Conservation (phyloP, 192 early-diverging fungal species). For the Pilobolus umbonatus region DNA sequence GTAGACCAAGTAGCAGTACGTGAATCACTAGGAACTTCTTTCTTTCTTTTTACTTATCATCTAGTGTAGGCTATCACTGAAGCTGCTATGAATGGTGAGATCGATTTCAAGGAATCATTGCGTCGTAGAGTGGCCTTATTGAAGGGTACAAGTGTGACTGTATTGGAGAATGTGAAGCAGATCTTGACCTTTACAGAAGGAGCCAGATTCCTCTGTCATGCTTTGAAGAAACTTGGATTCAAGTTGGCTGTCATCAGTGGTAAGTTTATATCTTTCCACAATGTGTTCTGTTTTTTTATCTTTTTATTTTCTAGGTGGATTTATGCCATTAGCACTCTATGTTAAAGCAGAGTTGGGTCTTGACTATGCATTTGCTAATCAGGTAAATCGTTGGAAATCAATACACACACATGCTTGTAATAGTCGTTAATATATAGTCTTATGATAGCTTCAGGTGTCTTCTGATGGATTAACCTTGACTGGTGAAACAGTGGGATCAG, state of each 20-base stretch:
- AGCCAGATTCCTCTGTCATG: constrained; percentile 82
- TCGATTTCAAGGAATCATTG: constrained; percentile 95
- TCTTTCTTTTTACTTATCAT: background rate
- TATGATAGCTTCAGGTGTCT: constrained; percentile 72
- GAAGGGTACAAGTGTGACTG: constrained; percentile 77
- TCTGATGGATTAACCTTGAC: constrained; percentile 79
- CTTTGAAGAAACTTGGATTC: constrained; percentile 88
- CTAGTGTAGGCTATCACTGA: constrained; percentile 80
- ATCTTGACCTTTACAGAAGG: constrained; percentile 85
- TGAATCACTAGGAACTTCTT: constrained; percentile 9
- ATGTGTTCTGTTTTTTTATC: too few relatives aligned
- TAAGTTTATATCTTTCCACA: too few relatives aligned
- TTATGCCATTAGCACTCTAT: constrained; percentile 87
- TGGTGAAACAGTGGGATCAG: constrained; percentile 83
- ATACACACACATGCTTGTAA: background rate
- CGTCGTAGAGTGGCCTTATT: constrained; percentile 81
- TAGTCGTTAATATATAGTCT: background rate
- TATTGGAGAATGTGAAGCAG: constrained; percentile 74
- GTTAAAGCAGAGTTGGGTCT: constrained; percentile 87
- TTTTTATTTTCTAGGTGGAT: constrained; percentile 82
- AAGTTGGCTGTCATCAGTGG: constrained; percentile 95
- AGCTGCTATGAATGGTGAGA: constrained; percentile 95
- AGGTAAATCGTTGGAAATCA: constrained; percentile 33
- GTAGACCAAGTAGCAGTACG: constrained; percentile 84
- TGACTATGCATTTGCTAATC: constrained; percentile 98